Conservation (phyloP, 495 filamentous ascomycete genomes). For the Xylaria cubensis region DNA sequence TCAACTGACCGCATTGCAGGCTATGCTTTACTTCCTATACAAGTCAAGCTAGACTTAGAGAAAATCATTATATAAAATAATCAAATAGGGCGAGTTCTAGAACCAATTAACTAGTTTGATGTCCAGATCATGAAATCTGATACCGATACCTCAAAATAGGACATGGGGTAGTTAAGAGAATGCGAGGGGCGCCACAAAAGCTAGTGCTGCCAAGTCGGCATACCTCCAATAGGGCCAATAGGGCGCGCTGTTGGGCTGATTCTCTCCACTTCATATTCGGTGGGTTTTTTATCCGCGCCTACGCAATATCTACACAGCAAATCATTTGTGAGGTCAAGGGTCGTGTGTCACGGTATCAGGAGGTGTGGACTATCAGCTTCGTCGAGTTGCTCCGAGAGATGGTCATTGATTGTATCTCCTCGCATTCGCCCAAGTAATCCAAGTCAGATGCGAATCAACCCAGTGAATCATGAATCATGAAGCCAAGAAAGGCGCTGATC, state of each 20-base stretch:
- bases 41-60: too few relatives aligned
- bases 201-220: background rate
- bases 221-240: background rate
- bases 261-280: background rate
- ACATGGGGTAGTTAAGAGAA: background rate
- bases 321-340: background rate
- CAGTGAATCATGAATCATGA: background rate
- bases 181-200: background rate
- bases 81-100: too few relatives aligned
- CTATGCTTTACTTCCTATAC: too few relatives aligned
- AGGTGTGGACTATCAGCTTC: background rate
- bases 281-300: background rate
- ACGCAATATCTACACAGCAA: background rate
- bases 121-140: too few relatives aligned
- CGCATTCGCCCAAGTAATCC: background rate
- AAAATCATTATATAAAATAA: too few relatives aligned
- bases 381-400: background rate
- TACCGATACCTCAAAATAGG: too few relatives aligned
- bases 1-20: too few relatives aligned
- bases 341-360: background rate
- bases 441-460: background rate
- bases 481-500: background rate
- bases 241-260: too few relatives aligned
- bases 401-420: background rate
- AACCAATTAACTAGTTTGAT: too few relatives aligned